These are phyloP conservation scores for Ganoderma lingzhi DNA, from an alignment of 1,284 basidiomycete species.

Conservation along the genomic window DNA sequence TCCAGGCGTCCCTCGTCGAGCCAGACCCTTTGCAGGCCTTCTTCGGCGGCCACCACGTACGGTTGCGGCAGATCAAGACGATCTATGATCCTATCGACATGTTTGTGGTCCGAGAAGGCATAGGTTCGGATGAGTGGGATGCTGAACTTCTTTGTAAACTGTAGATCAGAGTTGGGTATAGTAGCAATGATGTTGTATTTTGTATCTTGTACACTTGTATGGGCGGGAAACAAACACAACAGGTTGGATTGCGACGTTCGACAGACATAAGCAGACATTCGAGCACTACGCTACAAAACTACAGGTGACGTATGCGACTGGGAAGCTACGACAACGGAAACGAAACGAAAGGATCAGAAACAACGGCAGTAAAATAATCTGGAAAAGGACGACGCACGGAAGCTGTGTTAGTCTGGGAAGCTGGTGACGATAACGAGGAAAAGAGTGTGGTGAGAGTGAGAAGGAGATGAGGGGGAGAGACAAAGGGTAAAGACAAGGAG, in stretches of 20 bases:
- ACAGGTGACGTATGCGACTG: constrained; percentile 37
- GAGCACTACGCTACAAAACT: constrained; percentile 47
- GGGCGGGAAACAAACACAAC: constrained; percentile 26
- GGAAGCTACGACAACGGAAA: constrained; percentile 24
- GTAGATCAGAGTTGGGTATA: not conserved
- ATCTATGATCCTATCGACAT: constrained; percentile 52
- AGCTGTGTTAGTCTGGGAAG: constrained; percentile 19
- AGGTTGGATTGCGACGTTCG: constrained; percentile 34
- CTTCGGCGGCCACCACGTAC: constrained; percentile 52
- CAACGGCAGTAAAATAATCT: not conserved
- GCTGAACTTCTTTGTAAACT: constrained; percentile 35
- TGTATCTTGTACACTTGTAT: constrained; percentile 4
- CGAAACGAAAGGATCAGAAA: constrained; percentile 6
- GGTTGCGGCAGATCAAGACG: constrained; percentile 50
- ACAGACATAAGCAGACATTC: constrained; percentile 37
- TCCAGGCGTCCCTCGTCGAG: constrained; percentile 50
- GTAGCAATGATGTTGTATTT: not conserved
- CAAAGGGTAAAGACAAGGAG: constrained; percentile 12
- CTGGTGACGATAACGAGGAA: constrained; percentile 9
- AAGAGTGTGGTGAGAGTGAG: constrained; percentile 10
- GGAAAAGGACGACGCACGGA: constrained; percentile 8
- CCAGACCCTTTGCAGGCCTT: constrained; percentile 48
- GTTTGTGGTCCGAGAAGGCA: constrained; percentile 52
- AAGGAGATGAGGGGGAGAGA: constrained; percentile 6
- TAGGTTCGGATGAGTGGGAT: constrained; percentile 52